These are phyloP conservation scores for Tephrocybe rancida DNA, from an alignment of 768 basidiomycete genomes.

Conservation along the genomic window DNA sequence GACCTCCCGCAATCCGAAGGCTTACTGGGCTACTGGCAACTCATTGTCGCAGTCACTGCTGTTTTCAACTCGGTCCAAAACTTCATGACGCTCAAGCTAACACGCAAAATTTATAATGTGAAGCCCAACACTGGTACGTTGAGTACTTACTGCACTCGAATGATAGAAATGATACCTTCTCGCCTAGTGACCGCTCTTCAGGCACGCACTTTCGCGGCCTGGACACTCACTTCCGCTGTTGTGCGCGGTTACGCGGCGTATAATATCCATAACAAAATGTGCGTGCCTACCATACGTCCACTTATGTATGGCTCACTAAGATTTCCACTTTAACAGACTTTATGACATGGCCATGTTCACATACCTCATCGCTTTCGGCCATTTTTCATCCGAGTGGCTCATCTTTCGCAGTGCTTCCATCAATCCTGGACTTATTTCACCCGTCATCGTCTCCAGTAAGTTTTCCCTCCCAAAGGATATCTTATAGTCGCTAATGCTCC, in stretches of 20 bases:
- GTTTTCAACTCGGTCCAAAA: constrained; percentile 89
- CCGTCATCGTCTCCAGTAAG: constrained; percentile 87
- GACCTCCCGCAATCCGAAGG: constrained; percentile 71
- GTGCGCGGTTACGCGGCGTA: constrained; percentile 90
- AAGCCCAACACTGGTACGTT: constrained; percentile 38
- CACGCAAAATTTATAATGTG: constrained; percentile 73
- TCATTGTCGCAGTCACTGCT: constrained; percentile 75
- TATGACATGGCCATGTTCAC: constrained; percentile 89
- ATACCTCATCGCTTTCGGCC: constrained; percentile 88
- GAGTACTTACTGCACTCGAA: background rate
- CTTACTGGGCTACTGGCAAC: constrained; percentile 85
- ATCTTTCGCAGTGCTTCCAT: constrained; percentile 78
- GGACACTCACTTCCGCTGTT: constrained; percentile 86
- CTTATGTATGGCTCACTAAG: constrained; percentile 2
- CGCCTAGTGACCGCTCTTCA: constrained; percentile 80
- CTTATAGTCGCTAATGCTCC: constrained; percentile 11
- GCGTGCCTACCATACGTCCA: constrained; percentile 27
- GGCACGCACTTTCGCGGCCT: constrained; percentile 86
- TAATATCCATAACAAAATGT: constrained; percentile 84
- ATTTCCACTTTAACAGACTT: constrained; percentile 50
- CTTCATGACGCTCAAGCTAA: constrained; percentile 75
- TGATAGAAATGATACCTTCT: background rate
- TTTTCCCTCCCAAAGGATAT: constrained; percentile 14
- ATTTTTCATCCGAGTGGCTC: constrained; percentile 86
- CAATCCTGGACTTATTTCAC: constrained; percentile 61